Evolutionary conservation across 331 rosid species (phyloP).

Genomic region (Stylosanthes scabra): DNA sequence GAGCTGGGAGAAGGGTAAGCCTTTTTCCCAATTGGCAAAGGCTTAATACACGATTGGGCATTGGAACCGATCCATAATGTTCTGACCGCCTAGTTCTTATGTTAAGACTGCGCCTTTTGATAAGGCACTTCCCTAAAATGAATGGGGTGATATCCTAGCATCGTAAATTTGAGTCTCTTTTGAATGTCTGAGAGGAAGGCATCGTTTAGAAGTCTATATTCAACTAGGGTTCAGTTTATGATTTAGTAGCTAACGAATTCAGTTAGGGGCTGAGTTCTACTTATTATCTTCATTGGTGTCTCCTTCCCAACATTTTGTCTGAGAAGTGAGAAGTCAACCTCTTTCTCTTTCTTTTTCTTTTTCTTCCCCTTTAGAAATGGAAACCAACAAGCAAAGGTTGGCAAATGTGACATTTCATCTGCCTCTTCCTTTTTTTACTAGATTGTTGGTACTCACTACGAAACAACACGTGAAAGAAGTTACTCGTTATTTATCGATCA

Average conservation of each 20-base stretch:
- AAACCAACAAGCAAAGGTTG: not conserved
- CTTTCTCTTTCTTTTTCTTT: not conserved
- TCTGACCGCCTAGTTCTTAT: not conserved
- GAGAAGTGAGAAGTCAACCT: not conserved
- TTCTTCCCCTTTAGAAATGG: not conserved
- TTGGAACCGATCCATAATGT: conserved; percentile 26
- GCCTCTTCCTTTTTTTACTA: too few relatives aligned
- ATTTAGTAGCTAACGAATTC: too few relatives aligned
- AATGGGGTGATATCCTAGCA: not conserved
- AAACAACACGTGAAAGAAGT: not conserved
- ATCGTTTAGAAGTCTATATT: not conserved
- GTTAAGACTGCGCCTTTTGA: conserved; percentile 18
- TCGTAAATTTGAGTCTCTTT: not conserved
- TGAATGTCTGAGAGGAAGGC: not conserved
- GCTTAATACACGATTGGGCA: conserved; percentile 14
- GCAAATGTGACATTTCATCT: not conserved
- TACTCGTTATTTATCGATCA: not conserved
- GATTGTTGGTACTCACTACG: not conserved
- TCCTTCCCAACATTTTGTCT: not conserved
- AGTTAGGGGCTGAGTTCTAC: not conserved
- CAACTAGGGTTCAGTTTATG: too few relatives aligned
- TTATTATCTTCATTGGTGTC: too few relatives aligned
- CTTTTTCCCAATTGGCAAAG: conserved; percentile 28
- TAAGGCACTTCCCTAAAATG: not conserved
- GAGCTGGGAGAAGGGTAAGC: conserved; percentile 27